Percentiles rank a stretch among this genome's conserved stretches.
Evolutionary conservation across 768 basidiomycete species (phyloP).

Genomic region (Boletus patriciae): DNA sequence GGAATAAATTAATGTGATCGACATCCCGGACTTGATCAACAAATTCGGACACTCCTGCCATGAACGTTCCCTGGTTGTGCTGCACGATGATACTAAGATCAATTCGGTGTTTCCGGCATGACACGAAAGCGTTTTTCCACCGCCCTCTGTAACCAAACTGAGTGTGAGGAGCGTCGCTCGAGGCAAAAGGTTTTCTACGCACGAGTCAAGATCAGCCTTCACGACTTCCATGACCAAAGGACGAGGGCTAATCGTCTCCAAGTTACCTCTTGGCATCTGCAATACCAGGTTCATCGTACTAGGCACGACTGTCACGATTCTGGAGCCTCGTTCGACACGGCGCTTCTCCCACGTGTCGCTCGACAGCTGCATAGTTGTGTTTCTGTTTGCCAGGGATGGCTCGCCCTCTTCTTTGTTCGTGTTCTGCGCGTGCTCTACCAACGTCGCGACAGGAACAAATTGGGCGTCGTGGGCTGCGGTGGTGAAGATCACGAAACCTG

Average conservation of each 20-base stretch:
- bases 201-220: conserved; percentile 69
- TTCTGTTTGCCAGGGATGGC: conserved; percentile 30
- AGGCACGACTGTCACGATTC: conserved; percentile 86
- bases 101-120: conserved; percentile 91
- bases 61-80: conserved; percentile 68
- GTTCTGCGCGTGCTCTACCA: conserved; percentile 13
- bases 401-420: conserved; percentile 17
- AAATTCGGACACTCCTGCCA: conserved; percentile 60
- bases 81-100: conserved; percentile 90
- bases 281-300: conserved; percentile 87
- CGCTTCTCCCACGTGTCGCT: conserved; percentile 61
- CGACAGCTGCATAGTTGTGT: conserved; percentile 5
- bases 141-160: conserved; percentile 47
- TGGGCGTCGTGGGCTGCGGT: conserved; percentile 78
- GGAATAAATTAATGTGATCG: conserved; percentile 90
- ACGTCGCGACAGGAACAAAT: conserved; percentile 52
- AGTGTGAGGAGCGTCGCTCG: background rate
- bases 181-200: background rate
- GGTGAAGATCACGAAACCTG: conserved; percentile 81
- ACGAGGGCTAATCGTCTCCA: conserved; percentile 93
- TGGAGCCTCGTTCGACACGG: conserved; percentile 84
- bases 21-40: conserved; percentile 86
- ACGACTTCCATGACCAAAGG: conserved; percentile 89
- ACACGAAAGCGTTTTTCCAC: conserved; percentile 85
- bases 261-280: conserved; percentile 97